Conservation (phyloP, 768 basidiomycete species). For the Arthromyces matolae region DNA sequence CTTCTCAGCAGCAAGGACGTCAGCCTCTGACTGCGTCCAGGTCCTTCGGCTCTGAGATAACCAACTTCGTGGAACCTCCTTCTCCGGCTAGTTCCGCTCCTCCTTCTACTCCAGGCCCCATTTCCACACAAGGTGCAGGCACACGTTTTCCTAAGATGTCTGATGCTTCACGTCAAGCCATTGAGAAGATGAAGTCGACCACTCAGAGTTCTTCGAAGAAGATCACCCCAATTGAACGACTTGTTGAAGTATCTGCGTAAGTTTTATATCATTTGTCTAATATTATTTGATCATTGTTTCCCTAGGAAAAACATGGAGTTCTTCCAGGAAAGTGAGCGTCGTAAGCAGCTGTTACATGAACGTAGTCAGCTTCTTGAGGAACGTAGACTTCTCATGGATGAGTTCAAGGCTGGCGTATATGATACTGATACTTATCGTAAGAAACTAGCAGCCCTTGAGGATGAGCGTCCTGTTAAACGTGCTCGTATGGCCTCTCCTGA, state of each 20-base stretch:
- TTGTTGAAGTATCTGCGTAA: neutral
- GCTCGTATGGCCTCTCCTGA: neutral
- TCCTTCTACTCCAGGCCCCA: too few species aligned
- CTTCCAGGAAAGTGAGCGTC: neutral
- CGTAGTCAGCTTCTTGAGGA: neutral
- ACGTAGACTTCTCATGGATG: neutral
- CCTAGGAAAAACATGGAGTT: neutral
- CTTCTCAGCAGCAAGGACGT: too few species aligned
- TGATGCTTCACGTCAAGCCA: neutral
- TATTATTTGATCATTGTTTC: neutral
- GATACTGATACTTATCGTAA: neutral
- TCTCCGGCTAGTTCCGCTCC: too few species aligned
- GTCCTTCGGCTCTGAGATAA: neutral
- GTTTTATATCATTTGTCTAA: neutral
- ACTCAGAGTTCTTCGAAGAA: neutral
- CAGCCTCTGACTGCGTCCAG: neutral
- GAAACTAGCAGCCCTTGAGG: conserved; percentile 11
- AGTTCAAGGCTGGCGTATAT: neutral
- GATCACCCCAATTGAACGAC: neutral
- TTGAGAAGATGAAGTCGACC: neutral
- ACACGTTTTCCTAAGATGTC: neutral
- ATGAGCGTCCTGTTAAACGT: conserved; percentile 13
- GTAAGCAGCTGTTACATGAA: neutral
- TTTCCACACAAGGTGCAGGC: neutral
- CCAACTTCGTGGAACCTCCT: neutral